These are phyloP conservation scores for Solanum habrochaites DNA, from an alignment of 257 asterid species.

Conservation along the genomic window DNA sequence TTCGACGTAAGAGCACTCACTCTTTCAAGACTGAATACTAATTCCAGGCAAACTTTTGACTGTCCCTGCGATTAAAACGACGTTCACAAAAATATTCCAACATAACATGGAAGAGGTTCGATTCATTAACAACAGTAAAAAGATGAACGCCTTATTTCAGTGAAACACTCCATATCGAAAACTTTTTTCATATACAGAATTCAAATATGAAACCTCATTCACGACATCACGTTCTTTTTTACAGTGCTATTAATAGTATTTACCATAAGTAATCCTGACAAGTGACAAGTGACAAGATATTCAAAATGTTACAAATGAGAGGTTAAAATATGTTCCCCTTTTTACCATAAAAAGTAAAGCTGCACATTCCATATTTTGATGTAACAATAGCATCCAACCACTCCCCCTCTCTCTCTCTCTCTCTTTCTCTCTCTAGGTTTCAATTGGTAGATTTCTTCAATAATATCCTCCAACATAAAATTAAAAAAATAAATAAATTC, in stretches of 20 bases:
- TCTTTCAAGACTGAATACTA: too few relatives aligned
- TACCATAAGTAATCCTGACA: neutral
- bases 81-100: too few relatives aligned
- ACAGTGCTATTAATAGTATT: too few relatives aligned
- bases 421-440: neutral
- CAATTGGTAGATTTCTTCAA: neutral
- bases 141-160: too few relatives aligned
- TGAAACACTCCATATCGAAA: too few relatives aligned
- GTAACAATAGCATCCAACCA: neutral
- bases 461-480: neutral
- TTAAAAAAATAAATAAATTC: neutral
- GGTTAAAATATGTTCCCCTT: neutral
- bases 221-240: accelerated
- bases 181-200: accelerated
- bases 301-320: neutral
- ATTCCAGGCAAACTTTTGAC: too few relatives aligned
- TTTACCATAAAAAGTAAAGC: neutral
- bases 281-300: neutral
- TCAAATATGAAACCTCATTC: accelerated
- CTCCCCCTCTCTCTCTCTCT: neutral
- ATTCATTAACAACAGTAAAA: too few relatives aligned
- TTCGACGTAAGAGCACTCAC: too few relatives aligned
- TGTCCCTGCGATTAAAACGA: too few relatives aligned
- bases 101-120: too few relatives aligned
- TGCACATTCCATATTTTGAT: neutral